Percentiles rank a stretch among this genome's conserved stretches.
Conservation (phyloP, 2,329 filamentous ascomycete species). For the Stenocarpella maydis region DNA sequence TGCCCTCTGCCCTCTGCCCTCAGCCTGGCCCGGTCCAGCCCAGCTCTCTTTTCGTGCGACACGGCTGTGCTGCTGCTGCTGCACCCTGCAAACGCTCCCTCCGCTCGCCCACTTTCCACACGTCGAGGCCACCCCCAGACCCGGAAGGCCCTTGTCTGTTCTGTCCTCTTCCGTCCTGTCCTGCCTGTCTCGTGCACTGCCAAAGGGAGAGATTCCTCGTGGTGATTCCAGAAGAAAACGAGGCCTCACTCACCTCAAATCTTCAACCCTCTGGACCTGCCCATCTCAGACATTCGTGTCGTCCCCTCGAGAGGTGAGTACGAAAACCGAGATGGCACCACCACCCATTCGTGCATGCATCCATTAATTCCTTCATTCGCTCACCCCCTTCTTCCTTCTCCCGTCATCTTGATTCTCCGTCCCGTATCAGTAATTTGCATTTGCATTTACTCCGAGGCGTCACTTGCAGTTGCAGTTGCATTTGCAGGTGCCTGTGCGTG, state of each 20-base stretch:
- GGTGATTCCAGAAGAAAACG: slow-evolving; percentile 21
- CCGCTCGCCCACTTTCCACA: slow-evolving; percentile 22
- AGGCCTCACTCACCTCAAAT: slow-evolving; percentile 18
- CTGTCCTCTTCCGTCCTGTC: slow-evolving; percentile 4
- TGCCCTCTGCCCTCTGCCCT: too few relatives aligned
- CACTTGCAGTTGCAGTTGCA: neutral
- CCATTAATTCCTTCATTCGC: neutral
- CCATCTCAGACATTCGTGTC: neutral
- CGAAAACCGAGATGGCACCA: neutral
- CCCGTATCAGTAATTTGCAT: neutral
- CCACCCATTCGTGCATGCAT: too few relatives aligned
- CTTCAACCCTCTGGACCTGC: neutral
- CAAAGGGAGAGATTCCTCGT: slow-evolving; percentile 3
- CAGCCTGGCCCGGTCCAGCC: neutral
- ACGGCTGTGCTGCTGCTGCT: slow-evolving; percentile 6
- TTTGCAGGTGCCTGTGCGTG: neutral
- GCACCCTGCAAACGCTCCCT: slow-evolving; percentile 30
- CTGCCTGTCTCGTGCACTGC: slow-evolving; percentile 6
- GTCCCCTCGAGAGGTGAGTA: slow-evolving; percentile 16
- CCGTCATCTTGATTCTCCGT: neutral
- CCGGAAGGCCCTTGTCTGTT: slow-evolving; percentile 7
- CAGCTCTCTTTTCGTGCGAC: slow-evolving; percentile 22
- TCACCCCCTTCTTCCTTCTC: neutral
- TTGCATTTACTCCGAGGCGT: neutral
- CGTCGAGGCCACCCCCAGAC: slow-evolving; percentile 19